phyloP scores from a whole-genome alignment of 305 asterid species.

The Solanum hybrid region DNA sequence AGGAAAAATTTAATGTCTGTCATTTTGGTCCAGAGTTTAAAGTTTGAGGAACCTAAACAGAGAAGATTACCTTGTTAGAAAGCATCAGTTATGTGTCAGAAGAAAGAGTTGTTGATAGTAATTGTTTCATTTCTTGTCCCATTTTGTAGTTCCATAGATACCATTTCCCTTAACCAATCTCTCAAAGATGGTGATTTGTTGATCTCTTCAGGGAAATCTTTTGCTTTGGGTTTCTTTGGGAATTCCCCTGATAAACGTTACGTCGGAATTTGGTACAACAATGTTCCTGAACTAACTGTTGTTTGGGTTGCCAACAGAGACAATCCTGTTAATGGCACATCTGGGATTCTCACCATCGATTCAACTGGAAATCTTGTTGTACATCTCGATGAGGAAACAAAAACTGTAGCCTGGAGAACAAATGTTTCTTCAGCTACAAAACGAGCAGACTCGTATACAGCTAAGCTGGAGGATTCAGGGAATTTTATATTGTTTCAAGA shows the following conservation, averaged over 20 bases:
- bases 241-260: slow-evolving; percentile 17
- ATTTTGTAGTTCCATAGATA: slow-evolving; percentile 6
- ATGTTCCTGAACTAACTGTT: slow-evolving; percentile 23
- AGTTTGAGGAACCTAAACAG: not conserved
- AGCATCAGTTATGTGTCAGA: not conserved
- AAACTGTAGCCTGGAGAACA: slow-evolving; percentile 16
- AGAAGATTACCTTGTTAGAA: not conserved
- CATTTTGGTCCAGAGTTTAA: not conserved
- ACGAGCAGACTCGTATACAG: not conserved
- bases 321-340: slow-evolving; percentile 14
- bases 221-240: slow-evolving; percentile 30
- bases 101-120: slow-evolving; percentile 1
- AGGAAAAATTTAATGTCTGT: not conserved
- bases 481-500: slow-evolving; percentile 19
- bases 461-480: slow-evolving; percentile 21
- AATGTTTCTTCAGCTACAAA: not conserved
- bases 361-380: slow-evolving; percentile 25
- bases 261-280: slow-evolving; percentile 29
- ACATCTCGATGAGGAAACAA: not conserved
- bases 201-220: slow-evolving; percentile 15
- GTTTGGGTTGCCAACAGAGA: slow-evolving; percentile 36
- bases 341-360: slow-evolving; percentile 16
- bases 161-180: slow-evolving; percentile 14
- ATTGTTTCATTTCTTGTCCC: not conserved
- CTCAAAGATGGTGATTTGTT: slow-evolving; percentile 24